Evolutionary conservation across 208 protist species (phyloP).

Genomic region (Herpetomonas tarakana): DNA sequence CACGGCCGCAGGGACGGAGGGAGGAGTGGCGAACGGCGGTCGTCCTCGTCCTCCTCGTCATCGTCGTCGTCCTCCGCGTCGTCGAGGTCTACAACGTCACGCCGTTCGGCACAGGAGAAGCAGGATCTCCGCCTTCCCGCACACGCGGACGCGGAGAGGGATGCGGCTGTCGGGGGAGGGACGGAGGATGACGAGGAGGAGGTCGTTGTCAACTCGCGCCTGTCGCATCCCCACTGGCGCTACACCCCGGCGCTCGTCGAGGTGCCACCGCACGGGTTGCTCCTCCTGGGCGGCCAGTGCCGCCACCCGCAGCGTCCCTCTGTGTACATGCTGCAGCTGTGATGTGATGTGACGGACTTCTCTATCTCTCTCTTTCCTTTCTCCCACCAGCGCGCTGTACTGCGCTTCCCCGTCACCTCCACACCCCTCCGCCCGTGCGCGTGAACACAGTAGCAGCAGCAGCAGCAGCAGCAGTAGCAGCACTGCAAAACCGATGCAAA

Average conservation of each 20-base stretch:
- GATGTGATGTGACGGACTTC: background rate
- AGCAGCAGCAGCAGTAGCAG: no score
- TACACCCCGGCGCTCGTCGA: constrained; percentile 50
- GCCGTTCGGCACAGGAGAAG: no score
- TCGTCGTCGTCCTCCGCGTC: background rate
- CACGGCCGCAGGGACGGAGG: no score
- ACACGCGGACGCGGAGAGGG: background rate
- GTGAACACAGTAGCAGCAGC: no score
- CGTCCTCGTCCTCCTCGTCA: background rate
- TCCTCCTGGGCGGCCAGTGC: constrained; percentile 66
- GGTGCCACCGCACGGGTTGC: constrained; percentile 25
- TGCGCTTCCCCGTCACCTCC: no score
- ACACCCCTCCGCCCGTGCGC: no score
- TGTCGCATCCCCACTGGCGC: constrained; percentile 53
- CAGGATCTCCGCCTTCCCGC: no score
- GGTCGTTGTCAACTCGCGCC: constrained; percentile 2
- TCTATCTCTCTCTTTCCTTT: background rate
- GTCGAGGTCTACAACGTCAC: no score
- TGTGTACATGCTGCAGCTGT: constrained; percentile 18
- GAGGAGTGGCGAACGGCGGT: background rate
- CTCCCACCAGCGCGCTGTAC: no score
- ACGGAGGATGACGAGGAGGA: constrained; percentile 2
- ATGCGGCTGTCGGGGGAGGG: background rate
- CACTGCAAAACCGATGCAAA: no score
- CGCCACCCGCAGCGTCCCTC: constrained; percentile 50